Evolutionary conservation across 2,329 filamentous ascomycete genomes (phyloP), one percentile per base, ranked within the genome.

Genomic region (Pleoardoris graminearum): DNA sequence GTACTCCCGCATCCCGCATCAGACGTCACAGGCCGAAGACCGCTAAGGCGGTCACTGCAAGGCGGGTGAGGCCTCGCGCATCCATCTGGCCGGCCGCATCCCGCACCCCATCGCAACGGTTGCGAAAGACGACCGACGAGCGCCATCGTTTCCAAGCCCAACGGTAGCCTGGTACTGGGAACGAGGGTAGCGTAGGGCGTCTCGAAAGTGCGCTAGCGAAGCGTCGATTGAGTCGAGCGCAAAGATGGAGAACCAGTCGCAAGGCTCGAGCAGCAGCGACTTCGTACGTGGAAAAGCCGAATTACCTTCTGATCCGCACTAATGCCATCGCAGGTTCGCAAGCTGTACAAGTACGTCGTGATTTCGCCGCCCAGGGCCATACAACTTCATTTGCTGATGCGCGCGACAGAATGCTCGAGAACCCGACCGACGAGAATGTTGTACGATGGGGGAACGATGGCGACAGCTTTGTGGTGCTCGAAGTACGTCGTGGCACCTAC

Each of bases 361-460:
- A 47, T 37, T n/a, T n/a, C 25, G 23, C 8, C 32, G 30, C 5
- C 33, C 33, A 11, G 1, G 21, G 14, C 48, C 23, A 17, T 22
- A 27, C 6, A 14, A 32, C 12, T 39, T 48, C 46, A 66, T 59
- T 42, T 55, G 33, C 75, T 75, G 53, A 74, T 58, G 39, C 57
- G 62, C 54, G 55, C 48, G 44, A 54, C 70, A 96, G 91, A 73
- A 99, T 99, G 94, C 80, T 99, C 67, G 93, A 97, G 76, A 95
- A 95, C 69, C 92, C 92, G 30, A 87, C 90, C 48, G 95, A 99
- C 74, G 86, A 92, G 65, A 88, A 89, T 55, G 92, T 97, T 55
- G 94, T 97, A 43, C 84, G 93, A 76, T 99, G 94, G 94, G 92
- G 92, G 54, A 91, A 96, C 62, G 88, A 92, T 59, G 92, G 91